phyloP scores from a whole-genome alignment of 2,329 filamentous ascomycete species.

The Cladosporium oxysporum region DNA sequence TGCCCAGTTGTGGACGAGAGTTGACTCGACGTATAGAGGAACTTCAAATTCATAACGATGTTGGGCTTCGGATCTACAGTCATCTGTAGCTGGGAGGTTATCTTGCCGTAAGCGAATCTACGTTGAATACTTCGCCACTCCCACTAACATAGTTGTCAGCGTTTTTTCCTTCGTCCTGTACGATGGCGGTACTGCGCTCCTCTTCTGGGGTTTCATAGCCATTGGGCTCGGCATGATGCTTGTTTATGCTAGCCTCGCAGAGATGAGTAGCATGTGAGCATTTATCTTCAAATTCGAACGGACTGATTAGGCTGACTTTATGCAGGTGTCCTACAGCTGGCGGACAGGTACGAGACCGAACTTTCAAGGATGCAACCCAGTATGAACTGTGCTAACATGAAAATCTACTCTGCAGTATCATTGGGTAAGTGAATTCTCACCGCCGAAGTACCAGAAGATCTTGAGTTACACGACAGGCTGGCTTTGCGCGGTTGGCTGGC shows the following conservation, averaged over 20 bases:
- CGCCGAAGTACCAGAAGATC: conserved; percentile 28
- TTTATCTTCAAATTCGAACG: no score
- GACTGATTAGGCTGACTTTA: neutral
- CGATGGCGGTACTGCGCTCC: conserved; percentile 27
- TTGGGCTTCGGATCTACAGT: conserved; percentile 35
- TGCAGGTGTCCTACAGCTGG: conserved; percentile 24
- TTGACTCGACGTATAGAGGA: conserved; percentile 25
- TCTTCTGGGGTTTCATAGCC: conserved; percentile 30
- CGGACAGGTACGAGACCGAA: conserved; percentile 22
- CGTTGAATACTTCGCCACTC: neutral
- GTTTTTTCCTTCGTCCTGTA: conserved; percentile 22
- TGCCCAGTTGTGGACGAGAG: neutral
- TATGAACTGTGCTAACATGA: neutral
- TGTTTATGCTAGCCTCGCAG: conserved; percentile 27
- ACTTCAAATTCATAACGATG: conserved; percentile 35
- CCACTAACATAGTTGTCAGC: neutral
- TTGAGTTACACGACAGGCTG: conserved; percentile 33
- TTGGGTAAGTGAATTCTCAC: conserved; percentile 31
- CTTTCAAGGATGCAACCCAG: neutral
- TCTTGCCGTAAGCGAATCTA: conserved; percentile 24
- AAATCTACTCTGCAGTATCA: neutral
- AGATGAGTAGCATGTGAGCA: conserved; percentile 24
- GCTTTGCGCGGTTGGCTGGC: conserved; percentile 40
- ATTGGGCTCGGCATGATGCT: conserved; percentile 23
- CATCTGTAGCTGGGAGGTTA: conserved; percentile 34